Evolutionary conservation across 2,329 filamentous ascomycete genomes (phyloP), one percentile per base, ranked within the genome.

Genomic region (Apiospora saccharicola): DNA sequence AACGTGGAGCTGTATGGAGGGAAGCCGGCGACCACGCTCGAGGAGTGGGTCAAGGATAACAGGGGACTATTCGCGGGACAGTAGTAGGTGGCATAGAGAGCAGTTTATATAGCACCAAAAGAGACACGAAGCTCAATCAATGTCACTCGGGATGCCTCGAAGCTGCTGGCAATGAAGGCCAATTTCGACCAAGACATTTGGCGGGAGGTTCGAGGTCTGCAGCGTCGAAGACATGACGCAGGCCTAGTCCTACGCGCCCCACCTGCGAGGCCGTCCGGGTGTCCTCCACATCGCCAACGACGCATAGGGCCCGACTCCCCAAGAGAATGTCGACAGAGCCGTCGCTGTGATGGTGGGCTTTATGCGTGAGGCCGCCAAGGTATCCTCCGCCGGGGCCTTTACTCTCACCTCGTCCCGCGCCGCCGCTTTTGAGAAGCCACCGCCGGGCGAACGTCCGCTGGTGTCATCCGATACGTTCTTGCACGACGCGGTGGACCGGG

Each of bases 11-110:
- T 67, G 43, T 71, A 71, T 57, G 67, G 53, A 47, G 53, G 70
- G 1, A 67, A 71, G 70, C 70, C 51, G 44, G 30, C 70, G 22
- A 71, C 70, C 51, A 71, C 51, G 24, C 70, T 71, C 34, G 51
- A 67, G 22, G 51, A 71, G 22, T 71, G 70, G 70, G 51, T 71
- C 53, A 67, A 67, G 57, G 70, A 71, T 51, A 71, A 71, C 70
- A 71, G 67, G 30, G 70, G 30, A 61, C 14, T 70, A 13, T 70
- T 70, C 61, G 69, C 41, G 41, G 41, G 41, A 43, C 41, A 30
- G 26, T 30, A 43, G 41, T 43, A 43, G 53, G 6, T 26, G 30
- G 7, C 14, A 22, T 3, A 37, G 49, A 30, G 26, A 30, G 4
- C 26, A 30, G 26, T 30, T 30, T 30, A 30, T 30, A 30, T 30